phyloP scores from a whole-genome alignment of 345 rosid species.

The Bruguiera gymnorhiza region DNA sequence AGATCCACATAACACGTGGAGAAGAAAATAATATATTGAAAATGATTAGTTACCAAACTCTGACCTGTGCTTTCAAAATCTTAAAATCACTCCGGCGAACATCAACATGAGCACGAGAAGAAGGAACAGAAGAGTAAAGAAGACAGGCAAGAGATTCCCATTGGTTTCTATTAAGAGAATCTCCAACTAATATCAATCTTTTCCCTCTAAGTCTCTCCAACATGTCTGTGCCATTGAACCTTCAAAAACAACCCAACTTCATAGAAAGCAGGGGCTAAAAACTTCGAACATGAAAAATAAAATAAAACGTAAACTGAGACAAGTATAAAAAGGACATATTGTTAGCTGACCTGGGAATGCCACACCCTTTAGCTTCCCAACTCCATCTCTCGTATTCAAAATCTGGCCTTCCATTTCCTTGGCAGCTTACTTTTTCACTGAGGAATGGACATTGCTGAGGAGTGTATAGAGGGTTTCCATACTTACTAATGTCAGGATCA shows the following conservation, averaged over 20 bases:
- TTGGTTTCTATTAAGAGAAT: constrained; percentile 58
- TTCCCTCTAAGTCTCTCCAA: constrained; percentile 47
- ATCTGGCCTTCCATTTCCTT: constrained; percentile 47
- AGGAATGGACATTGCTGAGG: constrained; percentile 41
- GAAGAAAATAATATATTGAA: too few species aligned
- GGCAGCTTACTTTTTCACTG: constrained; percentile 47
- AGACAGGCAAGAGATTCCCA: constrained; percentile 60
- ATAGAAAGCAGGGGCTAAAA: not conserved
- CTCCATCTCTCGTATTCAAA: constrained; percentile 49
- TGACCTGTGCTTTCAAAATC: constrained; percentile 41
- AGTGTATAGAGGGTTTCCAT: constrained; percentile 23
- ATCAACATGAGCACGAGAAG: constrained; percentile 27
- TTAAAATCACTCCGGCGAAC: constrained; percentile 11
- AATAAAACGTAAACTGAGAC: not conserved
- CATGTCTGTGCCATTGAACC: constrained; percentile 48
- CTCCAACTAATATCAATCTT: constrained; percentile 50
- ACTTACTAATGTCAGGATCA: constrained; percentile 23
- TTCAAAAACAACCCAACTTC: constrained; percentile 8
- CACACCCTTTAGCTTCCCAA: constrained; percentile 47
- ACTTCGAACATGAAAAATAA: not conserved
- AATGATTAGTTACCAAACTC: not conserved
- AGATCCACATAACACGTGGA: too few species aligned
- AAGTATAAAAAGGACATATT: not conserved
- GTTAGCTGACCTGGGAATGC: constrained; percentile 36
- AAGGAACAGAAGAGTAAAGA: constrained; percentile 41